phyloP scores from a whole-genome alignment of 495 filamentous ascomycete genomes.

The Glutinoglossum americanum region DNA sequence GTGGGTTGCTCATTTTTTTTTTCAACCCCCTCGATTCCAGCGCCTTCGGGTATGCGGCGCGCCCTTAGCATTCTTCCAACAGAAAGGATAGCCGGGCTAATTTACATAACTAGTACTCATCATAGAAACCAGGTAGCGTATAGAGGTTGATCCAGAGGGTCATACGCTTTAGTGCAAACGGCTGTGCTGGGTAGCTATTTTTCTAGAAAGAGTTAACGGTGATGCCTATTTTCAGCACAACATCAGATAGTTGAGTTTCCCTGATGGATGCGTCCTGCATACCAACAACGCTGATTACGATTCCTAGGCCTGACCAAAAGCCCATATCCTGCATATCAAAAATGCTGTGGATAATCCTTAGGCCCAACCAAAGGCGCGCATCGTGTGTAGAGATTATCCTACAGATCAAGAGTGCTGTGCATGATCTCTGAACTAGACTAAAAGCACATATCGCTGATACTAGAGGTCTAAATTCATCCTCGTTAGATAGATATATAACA shows the following conservation, averaged over 20 bases:
- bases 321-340: neutral
- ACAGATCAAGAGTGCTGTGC: neutral
- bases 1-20: neutral
- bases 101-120: no score
- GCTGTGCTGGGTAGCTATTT: neutral
- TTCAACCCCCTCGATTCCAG: neutral
- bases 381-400: neutral
- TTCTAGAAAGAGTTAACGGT: neutral
- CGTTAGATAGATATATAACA: no score
- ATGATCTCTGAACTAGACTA: neutral
- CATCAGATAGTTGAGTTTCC: no score
- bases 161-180: neutral
- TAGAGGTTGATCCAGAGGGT: no score
- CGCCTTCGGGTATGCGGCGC: neutral
- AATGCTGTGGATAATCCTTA: neutral
- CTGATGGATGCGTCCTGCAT: no score
- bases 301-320: no score
- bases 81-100: neutral
- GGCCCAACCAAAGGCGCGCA: neutral
- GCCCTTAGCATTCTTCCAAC: neutral
- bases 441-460: no score
- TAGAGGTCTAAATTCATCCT: no score
- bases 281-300: no score
- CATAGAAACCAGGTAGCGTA: no score
- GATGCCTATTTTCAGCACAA: neutral